Evolutionary conservation across 2,329 filamentous ascomycete genomes (phyloP), one percentile per base, ranked within the genome.

Genomic region (Trichoderma sp.): DNA sequence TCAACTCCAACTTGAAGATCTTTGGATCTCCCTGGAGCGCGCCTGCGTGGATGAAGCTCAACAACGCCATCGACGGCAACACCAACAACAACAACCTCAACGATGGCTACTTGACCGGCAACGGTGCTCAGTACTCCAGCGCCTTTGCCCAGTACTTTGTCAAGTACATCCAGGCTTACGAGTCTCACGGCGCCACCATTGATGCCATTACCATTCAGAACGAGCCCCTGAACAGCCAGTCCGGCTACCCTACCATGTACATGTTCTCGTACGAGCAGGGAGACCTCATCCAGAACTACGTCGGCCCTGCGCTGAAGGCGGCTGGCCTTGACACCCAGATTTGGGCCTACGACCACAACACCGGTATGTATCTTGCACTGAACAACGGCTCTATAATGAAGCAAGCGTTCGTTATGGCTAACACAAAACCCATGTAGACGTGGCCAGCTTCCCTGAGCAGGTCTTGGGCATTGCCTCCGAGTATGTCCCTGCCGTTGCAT

Each of bases 11-110:
- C 18, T 65, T 80, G 28, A 78, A 75, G 37, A 74, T 81, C 58
- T 61, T 82, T 16, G 80, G 80, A 1, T 79, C 77, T 26, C 73
- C 79, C 4, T 81, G 80, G 80, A 77, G 76, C 39, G 75, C 80
- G 0, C 80, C 80, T 4, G 79, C 75, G 0, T 81, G 80, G 80
- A 81, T 81, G 80, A 79, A 81, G 72, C 72, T 78, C 39, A 79
- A 82, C 68, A 70, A 75, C 16, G 76, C 74, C 54, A 71, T 80
- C 21, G 75, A 73, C 13, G 78, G 77, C 52, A 77, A 75, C 64
- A 77, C 77, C n/a, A 73, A 77, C 72, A 78, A 80, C 72, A 69
- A 69, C 51, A 69, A 67, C 51, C 51, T 69, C 5, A 66, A 69
- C 39, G 68, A 69, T 16, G 68, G 68, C 8, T 69, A 66, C 58